These are phyloP conservation scores for Colletotrichum sp. DNA, from an alignment of 2,329 filamentous ascomycete species.

Conservation along the genomic window DNA sequence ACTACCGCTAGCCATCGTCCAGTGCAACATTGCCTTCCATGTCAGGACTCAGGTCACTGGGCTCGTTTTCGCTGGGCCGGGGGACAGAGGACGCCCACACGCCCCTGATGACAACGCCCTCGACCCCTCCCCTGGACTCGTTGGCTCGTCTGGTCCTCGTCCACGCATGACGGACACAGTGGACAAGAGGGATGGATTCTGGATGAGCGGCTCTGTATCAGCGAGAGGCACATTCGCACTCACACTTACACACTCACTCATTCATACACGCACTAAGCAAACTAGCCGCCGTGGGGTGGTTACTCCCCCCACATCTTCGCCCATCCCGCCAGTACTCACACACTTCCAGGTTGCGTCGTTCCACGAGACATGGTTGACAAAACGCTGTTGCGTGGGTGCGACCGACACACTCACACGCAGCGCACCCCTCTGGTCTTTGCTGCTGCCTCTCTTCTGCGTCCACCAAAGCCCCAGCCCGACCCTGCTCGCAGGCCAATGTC, in stretches of 20 bases:
- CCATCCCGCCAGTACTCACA: not conserved
- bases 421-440: not conserved
- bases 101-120: not conserved
- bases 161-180: not conserved
- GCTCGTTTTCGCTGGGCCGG: not conserved
- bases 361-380: constrained; percentile 7
- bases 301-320: constrained; percentile 6
- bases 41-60: not conserved
- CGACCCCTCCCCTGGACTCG: not conserved
- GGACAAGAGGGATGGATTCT: not conserved
- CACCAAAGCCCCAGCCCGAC: not conserved
- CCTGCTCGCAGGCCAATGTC: not conserved
- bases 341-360: not conserved
- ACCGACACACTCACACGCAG: not conserved
- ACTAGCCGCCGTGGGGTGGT: not conserved
- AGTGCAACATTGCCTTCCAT: not conserved
- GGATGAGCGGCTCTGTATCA: not conserved
- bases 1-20: not conserved
- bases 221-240: not conserved
- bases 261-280: not conserved
- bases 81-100: not conserved
- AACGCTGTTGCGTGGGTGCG: constrained; percentile 3
- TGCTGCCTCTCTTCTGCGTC: not conserved
- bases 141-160: not conserved
- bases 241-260: not conserved